A percentile compares a stretch with the other conserved stretches of the same genome.
Conservation (phyloP, 129 eudicot genomes). For the Rutidosis leptorrhynchoides region DNA sequence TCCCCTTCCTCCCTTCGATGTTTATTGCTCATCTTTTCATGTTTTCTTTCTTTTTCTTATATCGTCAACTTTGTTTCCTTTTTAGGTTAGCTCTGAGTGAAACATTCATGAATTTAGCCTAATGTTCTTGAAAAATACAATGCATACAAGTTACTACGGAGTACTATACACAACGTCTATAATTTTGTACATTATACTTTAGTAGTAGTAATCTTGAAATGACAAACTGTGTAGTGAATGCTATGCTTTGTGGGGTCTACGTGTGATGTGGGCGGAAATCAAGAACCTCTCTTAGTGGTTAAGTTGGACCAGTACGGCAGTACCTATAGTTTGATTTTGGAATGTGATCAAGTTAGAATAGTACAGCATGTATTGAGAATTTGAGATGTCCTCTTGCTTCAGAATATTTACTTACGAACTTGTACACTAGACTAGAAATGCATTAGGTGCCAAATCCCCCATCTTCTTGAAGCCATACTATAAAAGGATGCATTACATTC, state of each 20-base stretch:
- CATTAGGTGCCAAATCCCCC: conserved; percentile 40
- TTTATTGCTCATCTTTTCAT: no score
- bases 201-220: conserved; percentile 10
- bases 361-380: conserved; percentile 21
- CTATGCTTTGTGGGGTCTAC: conserved; percentile 18
- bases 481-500: conserved; percentile 21
- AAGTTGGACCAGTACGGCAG: conserved; percentile 30
- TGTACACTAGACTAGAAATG: conserved; percentile 35
- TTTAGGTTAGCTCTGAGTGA: background rate
- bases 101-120: conserved; percentile 13
- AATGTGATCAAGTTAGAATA: conserved; percentile 13
- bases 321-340: conserved; percentile 16
- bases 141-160: background rate
- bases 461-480: conserved; percentile 32
- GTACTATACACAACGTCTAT: conserved; percentile 1
- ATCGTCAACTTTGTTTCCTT: no score
- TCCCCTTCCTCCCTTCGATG: conserved; percentile 26
- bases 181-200: conserved; percentile 8
- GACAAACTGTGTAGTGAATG: background rate
- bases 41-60: no score
- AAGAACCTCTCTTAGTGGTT: conserved; percentile 19
- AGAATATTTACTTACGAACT: conserved; percentile 28
- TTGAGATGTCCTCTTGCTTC: conserved; percentile 30
- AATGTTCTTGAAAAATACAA: conserved; percentile 7
- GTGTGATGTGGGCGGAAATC: conserved; percentile 1